Conservation (phyloP, 108 stramenopile species). For the Seminavis robusta region DNA sequence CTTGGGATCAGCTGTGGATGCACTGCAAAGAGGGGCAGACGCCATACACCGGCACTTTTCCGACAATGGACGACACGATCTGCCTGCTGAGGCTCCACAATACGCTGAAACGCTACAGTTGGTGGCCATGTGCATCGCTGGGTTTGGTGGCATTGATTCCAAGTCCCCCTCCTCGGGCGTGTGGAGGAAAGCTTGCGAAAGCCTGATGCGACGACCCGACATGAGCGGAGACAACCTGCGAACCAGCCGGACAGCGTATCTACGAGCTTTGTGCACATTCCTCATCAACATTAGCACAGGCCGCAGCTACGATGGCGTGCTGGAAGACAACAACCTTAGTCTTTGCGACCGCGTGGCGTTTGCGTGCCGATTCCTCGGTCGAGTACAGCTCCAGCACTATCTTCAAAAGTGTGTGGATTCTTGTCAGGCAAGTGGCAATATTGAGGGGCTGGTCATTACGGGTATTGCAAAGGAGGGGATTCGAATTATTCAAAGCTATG, state of each 20-base stretch:
- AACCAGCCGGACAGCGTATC: slow-evolving; percentile 42
- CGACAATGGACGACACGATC: slow-evolving; percentile 8
- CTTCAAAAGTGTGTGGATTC: slow-evolving; percentile 44
- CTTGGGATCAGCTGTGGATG: slow-evolving; percentile 61
- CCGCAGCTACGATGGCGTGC: slow-evolving; percentile 39
- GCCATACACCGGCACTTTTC: slow-evolving; percentile 5
- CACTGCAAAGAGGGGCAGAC: slow-evolving; percentile 62
- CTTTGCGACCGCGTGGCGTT: slow-evolving; percentile 76
- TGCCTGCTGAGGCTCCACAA: slow-evolving; percentile 1
- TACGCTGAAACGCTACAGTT: slow-evolving; percentile 71
- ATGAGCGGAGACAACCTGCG: slow-evolving; percentile 1
- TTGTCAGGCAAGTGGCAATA: slow-evolving; percentile 56
- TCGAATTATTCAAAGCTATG: slow-evolving; percentile 67
- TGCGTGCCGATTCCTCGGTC: slow-evolving; percentile 63
- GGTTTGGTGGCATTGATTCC: slow-evolving; percentile 37
- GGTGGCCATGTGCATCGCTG: slow-evolving; percentile 79
- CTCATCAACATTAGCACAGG: slow-evolving; percentile 45
- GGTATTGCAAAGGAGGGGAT: slow-evolving; percentile 76
- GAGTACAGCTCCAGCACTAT: slow-evolving; percentile 49
- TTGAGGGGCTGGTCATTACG: slow-evolving; percentile 76
- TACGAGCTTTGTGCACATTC: slow-evolving; percentile 61
- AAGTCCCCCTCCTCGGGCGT: slow-evolving; percentile 35
- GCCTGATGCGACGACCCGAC: neutral
- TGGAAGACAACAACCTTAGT: slow-evolving; percentile 49
- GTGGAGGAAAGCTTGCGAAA: slow-evolving; percentile 43